Evolutionary conservation across 192 early-diverging fungal species (phyloP).

Genomic region (Spizellomyces punctatus): DNA sequence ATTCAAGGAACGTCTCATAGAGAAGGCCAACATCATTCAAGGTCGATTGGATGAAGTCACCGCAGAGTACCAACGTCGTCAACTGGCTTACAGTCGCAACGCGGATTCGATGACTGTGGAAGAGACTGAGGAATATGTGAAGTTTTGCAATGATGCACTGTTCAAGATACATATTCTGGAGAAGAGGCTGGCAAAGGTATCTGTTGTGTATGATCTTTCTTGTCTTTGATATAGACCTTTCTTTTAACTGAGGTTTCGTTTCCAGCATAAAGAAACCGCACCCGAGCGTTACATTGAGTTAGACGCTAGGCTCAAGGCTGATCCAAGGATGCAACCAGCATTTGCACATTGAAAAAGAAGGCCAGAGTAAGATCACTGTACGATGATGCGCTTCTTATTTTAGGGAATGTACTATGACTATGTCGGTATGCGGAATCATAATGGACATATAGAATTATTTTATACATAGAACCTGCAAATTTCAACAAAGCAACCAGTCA

Average conservation of each 20-base stretch:
- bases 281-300: conserved; percentile 56
- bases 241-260: neutral
- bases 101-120: conserved; percentile 61
- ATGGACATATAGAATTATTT: neutral
- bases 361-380: neutral
- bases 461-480: neutral
- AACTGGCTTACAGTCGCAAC: conserved; percentile 56
- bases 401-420: neutral
- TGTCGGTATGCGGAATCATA: neutral
- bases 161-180: conserved; percentile 64
- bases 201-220: neutral
- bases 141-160: conserved; percentile 60
- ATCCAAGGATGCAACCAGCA: conserved; percentile 42
- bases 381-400: neutral
- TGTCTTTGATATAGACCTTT: too few species aligned
- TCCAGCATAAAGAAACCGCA: conserved; percentile 56
- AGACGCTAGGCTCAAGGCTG: conserved; percentile 46
- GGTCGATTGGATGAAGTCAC: conserved; percentile 55
- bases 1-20: conserved; percentile 55
- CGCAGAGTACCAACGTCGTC: conserved; percentile 56
- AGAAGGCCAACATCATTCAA: conserved; percentile 64
- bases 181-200: conserved; percentile 62
- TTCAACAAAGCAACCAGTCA: neutral
- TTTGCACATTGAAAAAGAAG: conserved; percentile 14
- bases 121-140: conserved; percentile 62